phyloP scores from a whole-genome alignment of 805 yeast genomes.

The Metschnikowia rubicola region DNA sequence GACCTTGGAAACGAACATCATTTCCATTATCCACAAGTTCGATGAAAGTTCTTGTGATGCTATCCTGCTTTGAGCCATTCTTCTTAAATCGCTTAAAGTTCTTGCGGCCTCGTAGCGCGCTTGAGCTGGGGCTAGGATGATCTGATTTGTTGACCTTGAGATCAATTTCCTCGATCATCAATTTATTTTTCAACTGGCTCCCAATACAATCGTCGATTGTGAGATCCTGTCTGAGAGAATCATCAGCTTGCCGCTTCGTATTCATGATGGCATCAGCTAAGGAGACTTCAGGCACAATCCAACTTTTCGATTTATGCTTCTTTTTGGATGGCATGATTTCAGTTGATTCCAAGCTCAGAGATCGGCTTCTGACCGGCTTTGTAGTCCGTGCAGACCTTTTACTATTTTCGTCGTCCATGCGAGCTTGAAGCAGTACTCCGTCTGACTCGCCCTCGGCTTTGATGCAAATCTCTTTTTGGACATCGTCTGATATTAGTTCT shows the following conservation, averaged over 20 bases:
- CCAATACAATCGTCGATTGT: not conserved
- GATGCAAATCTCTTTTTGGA: too few relatives aligned
- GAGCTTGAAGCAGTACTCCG: too few relatives aligned
- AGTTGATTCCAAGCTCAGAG: too few relatives aligned
- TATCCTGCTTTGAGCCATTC: slow-evolving; percentile 6
- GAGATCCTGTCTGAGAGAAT: slow-evolving; percentile 5
- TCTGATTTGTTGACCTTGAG: not conserved
- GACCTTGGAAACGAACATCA: slow-evolving; percentile 8
- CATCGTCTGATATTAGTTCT: not conserved
- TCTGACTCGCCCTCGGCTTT: not conserved
- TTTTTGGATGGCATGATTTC: not conserved
- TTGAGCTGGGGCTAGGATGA: not conserved
- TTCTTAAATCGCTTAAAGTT: slow-evolving; percentile 17
- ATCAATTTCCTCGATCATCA: slow-evolving; percentile 6
- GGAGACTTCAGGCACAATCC: slow-evolving; percentile 13
- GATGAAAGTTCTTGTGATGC: slow-evolving; percentile 14
- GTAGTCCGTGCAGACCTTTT: too few relatives aligned
- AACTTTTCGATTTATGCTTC: not conserved
- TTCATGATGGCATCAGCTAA: slow-evolving; percentile 14
- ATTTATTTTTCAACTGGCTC: not conserved
- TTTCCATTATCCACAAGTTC: slow-evolving; percentile 12
- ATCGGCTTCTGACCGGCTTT: too few relatives aligned
- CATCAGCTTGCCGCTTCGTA: slow-evolving; percentile 12
- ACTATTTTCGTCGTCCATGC: too few relatives aligned
- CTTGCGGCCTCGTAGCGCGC: slow-evolving; percentile 10